A percentile compares a stretch with the other conserved stretches of the same genome.
phyloP scores from a whole-genome alignment of 2,329 filamentous ascomycete genomes.

The Colletotrichum musicola region DNA sequence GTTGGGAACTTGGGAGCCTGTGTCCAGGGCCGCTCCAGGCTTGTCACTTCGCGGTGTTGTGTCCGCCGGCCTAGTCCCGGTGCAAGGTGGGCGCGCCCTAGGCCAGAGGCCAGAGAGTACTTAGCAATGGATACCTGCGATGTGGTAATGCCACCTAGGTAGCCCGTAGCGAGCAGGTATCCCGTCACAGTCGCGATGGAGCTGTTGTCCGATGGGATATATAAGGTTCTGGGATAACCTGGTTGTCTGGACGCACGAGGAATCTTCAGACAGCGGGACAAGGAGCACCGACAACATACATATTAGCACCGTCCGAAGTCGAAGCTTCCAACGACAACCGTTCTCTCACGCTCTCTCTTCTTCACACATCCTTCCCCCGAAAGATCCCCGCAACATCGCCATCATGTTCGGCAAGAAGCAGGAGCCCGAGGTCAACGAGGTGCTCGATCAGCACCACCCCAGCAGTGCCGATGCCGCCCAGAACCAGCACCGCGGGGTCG shows the following conservation, averaged over 20 bases:
- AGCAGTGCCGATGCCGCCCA: conserved; percentile 39
- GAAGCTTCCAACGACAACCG: not conserved
- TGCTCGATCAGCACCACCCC: conserved; percentile 40
- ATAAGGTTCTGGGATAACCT: conserved; percentile 9
- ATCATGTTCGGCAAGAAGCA: conserved; percentile 42
- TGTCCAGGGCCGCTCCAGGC: too few species aligned
- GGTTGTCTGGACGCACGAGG: not conserved
- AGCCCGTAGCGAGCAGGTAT: too few species aligned
- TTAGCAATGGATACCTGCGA: too few species aligned
- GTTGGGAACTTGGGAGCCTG: not conserved
- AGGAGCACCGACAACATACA: conserved; percentile 6
- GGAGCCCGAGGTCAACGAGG: conserved; percentile 40
- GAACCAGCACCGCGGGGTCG: conserved; percentile 38
- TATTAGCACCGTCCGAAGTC: not conserved
- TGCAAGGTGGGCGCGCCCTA: not conserved
- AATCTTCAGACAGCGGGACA: conserved; percentile 21
- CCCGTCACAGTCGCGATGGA: conserved; percentile 2
- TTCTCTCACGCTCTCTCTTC: not conserved
- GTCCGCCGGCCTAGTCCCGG: not conserved
- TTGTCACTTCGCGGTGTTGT: not conserved
- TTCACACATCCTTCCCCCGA: not conserved
- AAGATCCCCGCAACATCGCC: not conserved
- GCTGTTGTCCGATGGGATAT: not conserved
- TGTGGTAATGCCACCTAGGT: too few species aligned
- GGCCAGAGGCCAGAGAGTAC: not conserved